phyloP scores from a whole-genome alignment of 192 early-diverging fungal species.

The Coemansia aciculifera region DNA sequence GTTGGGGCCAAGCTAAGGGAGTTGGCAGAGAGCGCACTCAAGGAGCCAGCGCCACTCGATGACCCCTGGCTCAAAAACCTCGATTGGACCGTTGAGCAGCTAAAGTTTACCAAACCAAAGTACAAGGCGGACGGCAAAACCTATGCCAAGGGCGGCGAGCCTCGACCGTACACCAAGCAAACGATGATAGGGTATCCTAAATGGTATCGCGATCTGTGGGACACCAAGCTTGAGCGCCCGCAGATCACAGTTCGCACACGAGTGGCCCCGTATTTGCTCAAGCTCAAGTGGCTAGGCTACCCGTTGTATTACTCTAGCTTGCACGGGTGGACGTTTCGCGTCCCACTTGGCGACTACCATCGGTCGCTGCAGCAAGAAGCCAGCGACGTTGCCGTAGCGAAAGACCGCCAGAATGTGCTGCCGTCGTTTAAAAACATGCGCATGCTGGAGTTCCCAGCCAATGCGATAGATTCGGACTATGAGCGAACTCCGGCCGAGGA shows the following conservation, averaged over 20 bases:
- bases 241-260: constrained; percentile 72
- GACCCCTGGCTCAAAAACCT: constrained; percentile 84
- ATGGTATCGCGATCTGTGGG: constrained; percentile 85
- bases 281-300: constrained; percentile 78
- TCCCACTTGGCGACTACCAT: constrained; percentile 53
- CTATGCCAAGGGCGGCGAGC: constrained; percentile 54
- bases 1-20: constrained; percentile 46
- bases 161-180: constrained; percentile 39
- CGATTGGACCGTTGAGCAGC: constrained; percentile 66
- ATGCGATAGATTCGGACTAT: constrained; percentile 53
- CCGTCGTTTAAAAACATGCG: constrained; percentile 41
- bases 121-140: constrained; percentile 28
- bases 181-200: constrained; percentile 62
- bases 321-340: constrained; percentile 83
- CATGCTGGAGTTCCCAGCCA: constrained; percentile 32
- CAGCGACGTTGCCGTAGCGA: constrained; percentile 9
- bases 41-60: constrained; percentile 21
- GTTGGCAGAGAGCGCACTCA: constrained; percentile 55
- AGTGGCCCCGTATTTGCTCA: constrained; percentile 77
- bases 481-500: constrained; percentile 44
- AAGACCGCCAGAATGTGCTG: not conserved
- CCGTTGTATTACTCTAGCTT: constrained; percentile 70
- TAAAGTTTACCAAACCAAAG: constrained; percentile 51
- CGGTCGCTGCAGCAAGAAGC: constrained; percentile 16
- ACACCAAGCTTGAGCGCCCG: constrained; percentile 56